Conservation (phyloP, 352 stramenopile genomes). For the Saprolegnia diclina region DNA sequence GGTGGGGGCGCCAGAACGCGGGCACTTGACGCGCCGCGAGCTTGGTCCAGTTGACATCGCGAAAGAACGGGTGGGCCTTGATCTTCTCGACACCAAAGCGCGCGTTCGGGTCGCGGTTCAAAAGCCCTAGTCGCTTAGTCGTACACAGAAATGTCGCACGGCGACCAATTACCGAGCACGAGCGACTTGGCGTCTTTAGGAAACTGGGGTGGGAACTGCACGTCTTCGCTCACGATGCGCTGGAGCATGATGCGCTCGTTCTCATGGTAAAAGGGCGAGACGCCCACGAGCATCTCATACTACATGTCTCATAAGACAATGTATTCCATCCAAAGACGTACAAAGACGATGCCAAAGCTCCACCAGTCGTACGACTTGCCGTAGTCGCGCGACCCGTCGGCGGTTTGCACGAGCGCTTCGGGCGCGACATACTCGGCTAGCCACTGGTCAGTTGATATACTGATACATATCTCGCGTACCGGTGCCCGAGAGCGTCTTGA, state of each 20-base stretch:
- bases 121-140: not conserved
- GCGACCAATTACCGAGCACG: constrained; percentile 45
- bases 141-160: no score
- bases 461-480: not conserved
- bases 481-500: constrained; percentile 81
- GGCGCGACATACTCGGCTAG: constrained; percentile 78
- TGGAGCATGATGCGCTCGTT: constrained; percentile 87
- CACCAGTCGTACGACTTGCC: constrained; percentile 88
- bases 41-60: constrained; percentile 66
- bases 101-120: constrained; percentile 19
- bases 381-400: constrained; percentile 75
- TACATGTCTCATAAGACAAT: constrained; percentile 30
- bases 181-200: constrained; percentile 67
- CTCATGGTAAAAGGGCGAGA: constrained; percentile 84
- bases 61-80: constrained; percentile 69
- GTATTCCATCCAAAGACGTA: constrained; percentile 33
- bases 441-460: not conserved
- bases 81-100: constrained; percentile 58
- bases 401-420: constrained; percentile 74
- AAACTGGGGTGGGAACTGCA: constrained; percentile 70
- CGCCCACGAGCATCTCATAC: constrained; percentile 85
- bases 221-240: constrained; percentile 71
- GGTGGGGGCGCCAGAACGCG: constrained; percentile 76
- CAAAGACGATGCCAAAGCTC: constrained; percentile 80
- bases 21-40: constrained; percentile 63